Evolutionary conservation across 192 early-diverging fungal species (phyloP), one percentile per base, ranked within the genome.

Genomic region (Podila epigama): DNA sequence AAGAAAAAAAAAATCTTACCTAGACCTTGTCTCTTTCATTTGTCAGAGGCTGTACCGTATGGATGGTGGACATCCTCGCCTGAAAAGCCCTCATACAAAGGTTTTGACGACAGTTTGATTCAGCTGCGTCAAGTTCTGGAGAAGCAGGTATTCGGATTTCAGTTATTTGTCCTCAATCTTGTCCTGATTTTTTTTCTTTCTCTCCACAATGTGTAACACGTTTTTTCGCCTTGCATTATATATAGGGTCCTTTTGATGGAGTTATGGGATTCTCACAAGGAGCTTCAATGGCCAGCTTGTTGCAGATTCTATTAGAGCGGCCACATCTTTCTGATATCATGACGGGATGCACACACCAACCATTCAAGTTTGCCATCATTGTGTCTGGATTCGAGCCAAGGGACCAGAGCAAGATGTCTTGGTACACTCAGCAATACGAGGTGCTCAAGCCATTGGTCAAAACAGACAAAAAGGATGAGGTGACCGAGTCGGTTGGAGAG

Each of bases 261-360:
- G 66, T 87, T 1, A 79, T 87, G 71, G 86, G 86, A 22, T 87
- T 87, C 64, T 85, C 83, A n/a, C 86, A 87, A 29, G 83, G 85
- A 9, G 86, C 86, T 4, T 69, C 80, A 8, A 79, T 87, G 71
- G 83, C 86, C 2, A 70, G 84, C 15, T 31, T 87, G 28, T 28
- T 87, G 36, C 70, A 73, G 28, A 60, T 69, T 2, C 31, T 82
- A n/a, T n/a, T 87, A 35, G 82, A 87, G 51, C 53, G 80, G 5
- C 68, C 68, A 16, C 57, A 83, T 51, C 62, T 87, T 56, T 77
- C 73, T 1, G 58, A 52, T 2, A 29, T 64, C 35, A 68, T 77
- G 66, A 63, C 20, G 34, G 66, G 60, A 18, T 50, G 53, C 32
- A 57, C 20, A n/a, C 86, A 85, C 35, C 60, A 44, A 0, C 70